These are phyloP conservation scores for Anthracocystis panici-leucophaei DNA, from an alignment of 1,284 basidiomycete genomes.

Conservation along the genomic window DNA sequence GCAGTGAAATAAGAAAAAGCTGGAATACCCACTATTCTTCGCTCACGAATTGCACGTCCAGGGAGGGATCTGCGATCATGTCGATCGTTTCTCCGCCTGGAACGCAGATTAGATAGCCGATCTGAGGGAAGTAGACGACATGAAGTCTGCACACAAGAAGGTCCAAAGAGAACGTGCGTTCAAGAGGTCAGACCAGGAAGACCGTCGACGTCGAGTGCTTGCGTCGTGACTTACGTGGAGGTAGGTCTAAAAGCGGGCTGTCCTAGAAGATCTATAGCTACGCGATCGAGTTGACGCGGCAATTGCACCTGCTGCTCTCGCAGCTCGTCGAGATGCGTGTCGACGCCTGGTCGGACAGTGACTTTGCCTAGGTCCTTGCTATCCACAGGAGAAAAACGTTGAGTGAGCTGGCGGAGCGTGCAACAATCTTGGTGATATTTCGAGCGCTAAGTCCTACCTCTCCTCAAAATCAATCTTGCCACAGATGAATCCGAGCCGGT, in stretches of 20 bases:
- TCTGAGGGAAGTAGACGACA: conserved; percentile 53
- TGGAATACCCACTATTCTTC: conserved; percentile 21
- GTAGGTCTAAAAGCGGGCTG: conserved; percentile 28
- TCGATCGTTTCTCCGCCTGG: conserved; percentile 28
- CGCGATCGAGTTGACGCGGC: conserved; percentile 18
- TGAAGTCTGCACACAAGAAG: conserved; percentile 13
- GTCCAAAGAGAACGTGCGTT: neutral
- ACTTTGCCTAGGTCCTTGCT: conserved; percentile 33
- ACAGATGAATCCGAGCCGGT: no score
- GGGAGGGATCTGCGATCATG: conserved; percentile 20
- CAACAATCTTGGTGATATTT: no score
- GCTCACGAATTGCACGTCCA: conserved; percentile 37
- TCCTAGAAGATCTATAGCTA: conserved; percentile 26
- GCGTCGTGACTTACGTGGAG: conserved; percentile 13
- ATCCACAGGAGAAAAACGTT: no score
- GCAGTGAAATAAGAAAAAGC: no score
- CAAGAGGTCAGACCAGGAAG: neutral
- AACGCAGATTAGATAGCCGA: conserved; percentile 48
- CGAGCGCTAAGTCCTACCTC: conserved; percentile 19
- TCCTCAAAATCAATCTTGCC: conserved; percentile 41
- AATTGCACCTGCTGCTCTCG: conserved; percentile 15
- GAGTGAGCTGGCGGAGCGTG: neutral
- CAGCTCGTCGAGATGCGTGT: conserved; percentile 38
- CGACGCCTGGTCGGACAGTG: conserved; percentile 28
- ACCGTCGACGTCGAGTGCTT: neutral